Base-by-base conservation (phyloP, 306 rosid species). In the Fragaria ananassa region DNA sequence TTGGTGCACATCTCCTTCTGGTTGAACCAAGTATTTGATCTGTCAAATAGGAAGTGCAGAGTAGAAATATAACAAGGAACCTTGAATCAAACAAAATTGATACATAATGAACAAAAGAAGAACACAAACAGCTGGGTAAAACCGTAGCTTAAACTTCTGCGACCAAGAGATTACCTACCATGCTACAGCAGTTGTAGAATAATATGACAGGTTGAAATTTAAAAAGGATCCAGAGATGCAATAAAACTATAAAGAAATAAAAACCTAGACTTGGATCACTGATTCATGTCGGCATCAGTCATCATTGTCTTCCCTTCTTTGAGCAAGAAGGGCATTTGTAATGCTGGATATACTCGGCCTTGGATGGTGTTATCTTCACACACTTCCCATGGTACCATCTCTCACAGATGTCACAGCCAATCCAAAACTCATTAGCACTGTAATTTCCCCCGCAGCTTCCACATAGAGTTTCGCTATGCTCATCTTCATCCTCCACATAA, bases 311-410 rank as follows among this genome's bases (percentile, higher is more conserved):
- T 72, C 86, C 78, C 67, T 57, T 83, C 88, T 83, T 83, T 42
- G 81, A 74, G 83, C 92, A 88, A 62, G 85, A 76, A 63, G 90
- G 90, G 74, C 93, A 88, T 76, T 86, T 86, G 81, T 84, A 88
- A 56, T 82, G 88, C 71, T 81, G 78, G 60, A 88, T 86, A 42
- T 74, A 78, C 47, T 86, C 90, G 2, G 90, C 90, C 84, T 81
- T 83, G 12, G 88, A 85, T 8, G 89, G 88, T 69, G 89, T 87
- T 60, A 89, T 85, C 89, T 87, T 87, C 82, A 89, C 93, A 35
- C 91, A 87, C 74, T 81, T 85, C 3, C 91, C 89, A 44, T 87
- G 91, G 79, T 65, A 85, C 93, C 93, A 89, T 80, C 84, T 86
- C 81, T 86, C 87, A 4, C 93, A 86, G 71, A 89, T 83, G 79